Conservation (phyloP, 2,329 filamentous ascomycete species). For the Verticillium dahliae region DNA sequence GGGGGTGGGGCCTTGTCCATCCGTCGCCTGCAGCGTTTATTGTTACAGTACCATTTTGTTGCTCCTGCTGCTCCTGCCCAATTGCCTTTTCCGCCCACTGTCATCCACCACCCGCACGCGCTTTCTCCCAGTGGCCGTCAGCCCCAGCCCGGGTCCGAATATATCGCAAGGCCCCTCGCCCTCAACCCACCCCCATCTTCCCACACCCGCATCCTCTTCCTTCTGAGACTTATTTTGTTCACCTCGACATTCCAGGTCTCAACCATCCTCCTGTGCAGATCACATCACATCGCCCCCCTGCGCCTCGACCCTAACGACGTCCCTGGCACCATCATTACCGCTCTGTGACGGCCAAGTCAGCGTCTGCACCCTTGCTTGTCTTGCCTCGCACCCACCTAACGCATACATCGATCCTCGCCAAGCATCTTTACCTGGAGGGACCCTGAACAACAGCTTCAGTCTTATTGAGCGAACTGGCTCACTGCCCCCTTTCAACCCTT, state of each 20-base stretch:
- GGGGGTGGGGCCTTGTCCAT: neutral
- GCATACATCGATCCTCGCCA: neutral
- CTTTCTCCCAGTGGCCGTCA: neutral
- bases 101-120: neutral
- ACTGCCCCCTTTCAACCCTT: neutral
- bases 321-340: neutral
- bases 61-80: neutral
- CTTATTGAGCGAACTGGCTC: neutral
- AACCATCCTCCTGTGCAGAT: neutral
- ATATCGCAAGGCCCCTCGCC: neutral
- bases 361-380: neutral
- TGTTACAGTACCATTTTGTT: neutral
- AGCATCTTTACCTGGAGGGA: neutral
- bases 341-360: neutral
- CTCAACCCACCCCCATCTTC: neutral
- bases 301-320: neutral
- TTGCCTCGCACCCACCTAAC: neutral
- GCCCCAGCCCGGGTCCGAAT: neutral
- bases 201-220: neutral
- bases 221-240: neutral
- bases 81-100: neutral
- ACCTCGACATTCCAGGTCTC: neutral
- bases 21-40: neutral
- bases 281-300: neutral
- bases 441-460: conserved; percentile 1